Base-by-base conservation (phyloP, 495 filamentous ascomycete genomes). In the Xylaria nigripes region DNA sequence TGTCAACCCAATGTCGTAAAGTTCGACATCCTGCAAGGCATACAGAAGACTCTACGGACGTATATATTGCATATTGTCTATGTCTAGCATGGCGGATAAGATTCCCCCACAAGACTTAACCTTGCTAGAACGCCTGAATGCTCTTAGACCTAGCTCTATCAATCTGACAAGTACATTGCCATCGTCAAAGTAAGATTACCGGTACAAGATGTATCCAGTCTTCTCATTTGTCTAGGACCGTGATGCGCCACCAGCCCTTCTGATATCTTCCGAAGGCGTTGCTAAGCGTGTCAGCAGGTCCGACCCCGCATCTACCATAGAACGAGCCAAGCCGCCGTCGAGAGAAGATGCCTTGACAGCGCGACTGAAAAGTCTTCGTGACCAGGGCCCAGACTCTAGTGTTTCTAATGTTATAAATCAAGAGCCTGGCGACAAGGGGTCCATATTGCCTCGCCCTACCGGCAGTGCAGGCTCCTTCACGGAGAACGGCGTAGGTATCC, bases 91-190 rank as follows among this genome's bases (percentile, higher is more conserved):
- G 55, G 67, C 67, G 61, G 85, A 89, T 15, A 84, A 91, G 70
- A 79, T 81, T 16, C 71, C 79, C 18, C 84, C 88, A 50, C 83
- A 86, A 40, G 93, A 96, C 71, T 80, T 85, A 68, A 89, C 89
- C 0, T 89, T 98, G 61, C 83, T 92, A 30, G 86, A 90, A 54
- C 79, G 89, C 62, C 73, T 96, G 48, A 95, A 94, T 63, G 84
- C 86, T 45, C 79, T 98, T 50, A 73, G 74, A 47, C 58, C 70
- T 10, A 67, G 62, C 48, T 61, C 57, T 29, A 64, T 75, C 36
- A 64, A 58, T 5, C 62, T 75, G 19, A 65, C 13, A 30, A 44
- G 36, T 24, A 44, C 66, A 15, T 56, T 56, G n/a, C 36, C 36
- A 19, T 40, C 61, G 38, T 48, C 57, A 64, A 63, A 63, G 68